Evolutionary conservation across 2,329 filamentous ascomycete genomes (phyloP).

Genomic region (Phyllosticta paracitricarpa): DNA sequence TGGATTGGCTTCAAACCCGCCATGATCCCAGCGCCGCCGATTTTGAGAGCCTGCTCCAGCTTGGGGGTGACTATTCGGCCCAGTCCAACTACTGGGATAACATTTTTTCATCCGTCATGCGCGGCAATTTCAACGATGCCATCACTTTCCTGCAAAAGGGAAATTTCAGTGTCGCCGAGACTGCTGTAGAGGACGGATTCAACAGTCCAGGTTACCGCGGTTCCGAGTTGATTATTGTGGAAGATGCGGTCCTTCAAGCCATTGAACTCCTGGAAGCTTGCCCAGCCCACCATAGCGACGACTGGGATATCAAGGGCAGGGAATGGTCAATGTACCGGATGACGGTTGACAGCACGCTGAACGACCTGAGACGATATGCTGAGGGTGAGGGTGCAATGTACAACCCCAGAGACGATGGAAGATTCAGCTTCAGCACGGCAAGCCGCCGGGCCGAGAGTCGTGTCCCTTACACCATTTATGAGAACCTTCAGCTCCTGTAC

Average conservation of each 20-base stretch:
- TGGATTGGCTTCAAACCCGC: slow-evolving; percentile 71
- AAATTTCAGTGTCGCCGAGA: slow-evolving; percentile 67
- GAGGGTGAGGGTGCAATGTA: slow-evolving; percentile 55
- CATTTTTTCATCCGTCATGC: slow-evolving; percentile 62
- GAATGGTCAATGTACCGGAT: slow-evolving; percentile 81
- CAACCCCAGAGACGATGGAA: slow-evolving; percentile 28
- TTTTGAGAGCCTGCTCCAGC: slow-evolving; percentile 51
- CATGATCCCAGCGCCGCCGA: slow-evolving; percentile 65
- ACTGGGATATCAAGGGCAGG: slow-evolving; percentile 75
- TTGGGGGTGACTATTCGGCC: slow-evolving; percentile 63
- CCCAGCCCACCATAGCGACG: slow-evolving; percentile 52
- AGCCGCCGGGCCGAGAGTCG: slow-evolving; percentile 69
- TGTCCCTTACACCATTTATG: slow-evolving; percentile 83
- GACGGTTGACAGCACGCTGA: slow-evolving; percentile 57
- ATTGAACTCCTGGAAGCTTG: slow-evolving; percentile 62
- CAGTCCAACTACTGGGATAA: slow-evolving; percentile 78
- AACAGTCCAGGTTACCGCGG: slow-evolving; percentile 62
- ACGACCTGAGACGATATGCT: slow-evolving; percentile 65
- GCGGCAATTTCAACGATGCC: slow-evolving; percentile 61
- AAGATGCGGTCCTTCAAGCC: slow-evolving; percentile 59
- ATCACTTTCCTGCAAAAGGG: slow-evolving; percentile 61
- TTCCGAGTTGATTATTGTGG: slow-evolving; percentile 66
- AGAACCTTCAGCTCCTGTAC: slow-evolving; percentile 72
- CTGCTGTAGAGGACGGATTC: slow-evolving; percentile 51
- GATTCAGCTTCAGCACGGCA: slow-evolving; percentile 55